Evolutionary conservation across 164 flowering plant genomes (phyloP).

Genomic region (Berberis vulgaris): DNA sequence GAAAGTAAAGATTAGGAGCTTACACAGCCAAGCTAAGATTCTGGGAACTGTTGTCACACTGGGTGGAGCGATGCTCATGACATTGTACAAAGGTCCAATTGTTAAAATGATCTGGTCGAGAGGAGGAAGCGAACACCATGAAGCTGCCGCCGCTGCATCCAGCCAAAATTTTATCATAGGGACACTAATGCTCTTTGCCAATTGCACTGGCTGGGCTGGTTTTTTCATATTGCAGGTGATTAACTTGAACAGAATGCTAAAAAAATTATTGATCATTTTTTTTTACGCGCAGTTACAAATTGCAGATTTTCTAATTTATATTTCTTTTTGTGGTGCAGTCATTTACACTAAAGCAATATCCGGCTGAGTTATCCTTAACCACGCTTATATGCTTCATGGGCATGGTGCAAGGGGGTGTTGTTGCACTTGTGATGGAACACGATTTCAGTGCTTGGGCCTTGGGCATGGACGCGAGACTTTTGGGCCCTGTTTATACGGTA

Average conservation of each 20-base stretch:
- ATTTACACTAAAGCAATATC: slow-evolving; percentile 58
- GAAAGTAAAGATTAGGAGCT: slow-evolving; percentile 46
- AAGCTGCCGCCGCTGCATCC: slow-evolving; percentile 34
- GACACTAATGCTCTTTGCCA: slow-evolving; percentile 49
- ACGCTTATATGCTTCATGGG: slow-evolving; percentile 68
- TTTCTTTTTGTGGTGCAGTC: slow-evolving; percentile 30
- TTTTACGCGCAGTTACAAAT: neutral
- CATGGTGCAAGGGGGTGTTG: slow-evolving; percentile 43
- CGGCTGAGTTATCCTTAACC: slow-evolving; percentile 76
- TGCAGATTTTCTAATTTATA: neutral
- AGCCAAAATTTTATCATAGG: slow-evolving; percentile 62
- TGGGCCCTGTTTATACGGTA: slow-evolving; percentile 76
- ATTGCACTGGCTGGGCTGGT: slow-evolving; percentile 55
- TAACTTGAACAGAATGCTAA: neutral
- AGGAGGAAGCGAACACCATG: slow-evolving; percentile 13
- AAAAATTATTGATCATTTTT: neutral
- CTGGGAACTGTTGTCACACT: slow-evolving; percentile 61
- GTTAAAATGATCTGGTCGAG: slow-evolving; percentile 27
- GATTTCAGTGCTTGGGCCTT: slow-evolving; percentile 54
- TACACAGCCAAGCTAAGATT: slow-evolving; percentile 63
- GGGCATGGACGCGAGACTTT: slow-evolving; percentile 71
- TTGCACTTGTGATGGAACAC: slow-evolving; percentile 54
- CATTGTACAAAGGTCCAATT: slow-evolving; percentile 80
- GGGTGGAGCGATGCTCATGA: slow-evolving; percentile 82
- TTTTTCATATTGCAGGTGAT: slow-evolving; percentile 80